phyloP scores from a whole-genome alignment of 2,329 filamentous ascomycete genomes.

The Lecanicillium sp. region DNA sequence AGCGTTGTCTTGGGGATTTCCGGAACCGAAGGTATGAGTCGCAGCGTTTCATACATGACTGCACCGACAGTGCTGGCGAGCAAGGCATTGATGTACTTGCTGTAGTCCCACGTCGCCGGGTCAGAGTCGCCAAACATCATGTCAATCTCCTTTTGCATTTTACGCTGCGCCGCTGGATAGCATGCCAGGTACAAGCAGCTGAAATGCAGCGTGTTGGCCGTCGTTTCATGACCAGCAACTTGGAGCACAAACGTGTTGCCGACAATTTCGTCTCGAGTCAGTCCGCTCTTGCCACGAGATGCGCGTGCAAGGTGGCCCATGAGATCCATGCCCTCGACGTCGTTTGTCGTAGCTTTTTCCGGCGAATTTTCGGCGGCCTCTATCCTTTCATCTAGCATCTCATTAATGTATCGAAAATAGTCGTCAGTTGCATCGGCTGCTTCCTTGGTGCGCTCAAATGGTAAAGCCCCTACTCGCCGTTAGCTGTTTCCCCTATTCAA shows the following conservation, averaged over 20 bases:
- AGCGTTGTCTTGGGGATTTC: constrained; percentile 59
- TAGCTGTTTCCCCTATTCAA: too few species aligned
- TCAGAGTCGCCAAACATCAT: constrained; percentile 50
- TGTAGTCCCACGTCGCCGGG: constrained; percentile 61
- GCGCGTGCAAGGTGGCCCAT: constrained; percentile 40
- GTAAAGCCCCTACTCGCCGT: constrained; percentile 29
- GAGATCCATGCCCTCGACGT: constrained; percentile 35
- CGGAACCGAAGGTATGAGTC: constrained; percentile 62
- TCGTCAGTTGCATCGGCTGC: constrained; percentile 50
- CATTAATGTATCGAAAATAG: constrained; percentile 61
- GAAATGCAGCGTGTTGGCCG: constrained; percentile 68
- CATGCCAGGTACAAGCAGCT: constrained; percentile 59
- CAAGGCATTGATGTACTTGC: constrained; percentile 54
- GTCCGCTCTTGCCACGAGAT: constrained; percentile 25
- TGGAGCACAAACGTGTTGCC: constrained; percentile 64
- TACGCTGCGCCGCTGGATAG: constrained; percentile 53
- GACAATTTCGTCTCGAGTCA: constrained; percentile 58
- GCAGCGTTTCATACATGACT: constrained; percentile 69
- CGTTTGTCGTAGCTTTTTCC: constrained; percentile 29
- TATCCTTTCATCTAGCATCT: constrained; percentile 56
- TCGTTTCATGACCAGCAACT: constrained; percentile 74
- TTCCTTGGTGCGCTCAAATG: constrained; percentile 40
- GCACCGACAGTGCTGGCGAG: constrained; percentile 64
- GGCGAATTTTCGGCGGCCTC: constrained; percentile 26
- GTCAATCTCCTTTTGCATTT: constrained; percentile 62